These are phyloP conservation scores for Chlamydomonas incerta DNA, from an alignment of 139 green algal species.

Conservation along the genomic window DNA sequence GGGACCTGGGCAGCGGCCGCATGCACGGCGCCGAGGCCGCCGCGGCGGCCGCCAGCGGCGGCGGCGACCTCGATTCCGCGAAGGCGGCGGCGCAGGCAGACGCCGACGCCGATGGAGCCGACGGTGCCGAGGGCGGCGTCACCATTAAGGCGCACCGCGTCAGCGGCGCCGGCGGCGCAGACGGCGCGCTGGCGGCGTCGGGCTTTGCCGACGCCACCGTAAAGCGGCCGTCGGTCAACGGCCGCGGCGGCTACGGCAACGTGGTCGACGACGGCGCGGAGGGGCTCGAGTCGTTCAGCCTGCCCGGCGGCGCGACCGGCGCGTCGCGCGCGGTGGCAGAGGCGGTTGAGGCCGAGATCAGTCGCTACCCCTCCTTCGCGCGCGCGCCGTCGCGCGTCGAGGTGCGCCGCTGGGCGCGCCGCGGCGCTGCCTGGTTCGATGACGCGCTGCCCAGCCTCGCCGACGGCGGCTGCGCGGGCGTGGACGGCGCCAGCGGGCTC, in stretches of 20 bases:
- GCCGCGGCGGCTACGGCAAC: background rate
- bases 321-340: background rate
- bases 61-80: no score
- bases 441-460: background rate
- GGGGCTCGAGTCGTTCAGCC: no score
- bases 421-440: conserved; percentile 2
- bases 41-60: background rate
- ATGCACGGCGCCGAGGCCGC: background rate
- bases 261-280: background rate
- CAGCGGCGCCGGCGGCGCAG: background rate
- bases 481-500: background rate
- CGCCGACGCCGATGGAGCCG: no score
- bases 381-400: background rate
- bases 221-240: background rate
- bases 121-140: no score
- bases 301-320: background rate
- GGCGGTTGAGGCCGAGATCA: background rate
- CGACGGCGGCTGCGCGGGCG: background rate
- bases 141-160: no score
- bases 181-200: background rate
- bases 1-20: background rate
- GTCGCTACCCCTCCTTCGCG: background rate
- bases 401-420: background rate
- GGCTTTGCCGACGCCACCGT: background rate
- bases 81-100: no score